Conservation (phyloP, 2,329 filamentous ascomycete species). For the Leptographium lundbergii region DNA sequence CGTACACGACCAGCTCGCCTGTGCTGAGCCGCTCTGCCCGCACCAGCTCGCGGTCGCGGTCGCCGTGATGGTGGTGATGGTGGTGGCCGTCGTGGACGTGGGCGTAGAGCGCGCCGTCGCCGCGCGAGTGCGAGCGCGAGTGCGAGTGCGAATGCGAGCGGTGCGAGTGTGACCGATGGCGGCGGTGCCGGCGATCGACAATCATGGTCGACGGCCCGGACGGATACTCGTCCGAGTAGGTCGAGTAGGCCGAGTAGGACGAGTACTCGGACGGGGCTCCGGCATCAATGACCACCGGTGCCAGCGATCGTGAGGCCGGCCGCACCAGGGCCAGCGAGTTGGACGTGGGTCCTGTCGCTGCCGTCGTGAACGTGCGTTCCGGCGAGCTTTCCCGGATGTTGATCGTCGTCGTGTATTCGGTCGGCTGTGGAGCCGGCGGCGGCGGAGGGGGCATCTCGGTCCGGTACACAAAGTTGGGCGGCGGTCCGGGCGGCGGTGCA, state of each 20-base stretch:
- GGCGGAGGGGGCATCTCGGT: slow-evolving; percentile 18
- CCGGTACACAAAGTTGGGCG: neutral
- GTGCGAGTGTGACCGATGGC: slow-evolving; percentile 4
- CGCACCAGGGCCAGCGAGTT: slow-evolving; percentile 13
- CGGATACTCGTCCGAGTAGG: slow-evolving; percentile 14
- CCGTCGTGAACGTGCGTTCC: slow-evolving; percentile 17
- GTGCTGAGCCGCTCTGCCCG: slow-evolving; percentile 44
- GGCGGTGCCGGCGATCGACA: slow-evolving; percentile 18
- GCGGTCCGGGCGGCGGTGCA: slow-evolving; percentile 17
- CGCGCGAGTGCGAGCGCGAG: slow-evolving; percentile 18
- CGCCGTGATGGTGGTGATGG: slow-evolving; percentile 33
- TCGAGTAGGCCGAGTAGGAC: neutral
- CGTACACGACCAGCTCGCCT: slow-evolving; percentile 51
- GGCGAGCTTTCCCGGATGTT: slow-evolving; percentile 36
- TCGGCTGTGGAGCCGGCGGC: slow-evolving; percentile 22
- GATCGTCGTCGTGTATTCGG: slow-evolving; percentile 27
- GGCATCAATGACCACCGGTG: slow-evolving; percentile 29
- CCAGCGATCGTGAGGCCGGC: slow-evolving; percentile 4
- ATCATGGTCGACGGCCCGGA: slow-evolving; percentile 24
- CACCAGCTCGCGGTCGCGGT: slow-evolving; percentile 32
- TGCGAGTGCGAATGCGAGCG: slow-evolving; percentile 12
- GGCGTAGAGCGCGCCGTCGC: slow-evolving; percentile 47
- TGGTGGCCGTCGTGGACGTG: slow-evolving; percentile 57
- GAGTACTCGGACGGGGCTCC: slow-evolving; percentile 20
- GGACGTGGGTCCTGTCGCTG: slow-evolving; percentile 7